Evolutionary conservation across 176 grass and related monocot genomes (phyloP).

Genomic region (Ensete glaucum): DNA sequence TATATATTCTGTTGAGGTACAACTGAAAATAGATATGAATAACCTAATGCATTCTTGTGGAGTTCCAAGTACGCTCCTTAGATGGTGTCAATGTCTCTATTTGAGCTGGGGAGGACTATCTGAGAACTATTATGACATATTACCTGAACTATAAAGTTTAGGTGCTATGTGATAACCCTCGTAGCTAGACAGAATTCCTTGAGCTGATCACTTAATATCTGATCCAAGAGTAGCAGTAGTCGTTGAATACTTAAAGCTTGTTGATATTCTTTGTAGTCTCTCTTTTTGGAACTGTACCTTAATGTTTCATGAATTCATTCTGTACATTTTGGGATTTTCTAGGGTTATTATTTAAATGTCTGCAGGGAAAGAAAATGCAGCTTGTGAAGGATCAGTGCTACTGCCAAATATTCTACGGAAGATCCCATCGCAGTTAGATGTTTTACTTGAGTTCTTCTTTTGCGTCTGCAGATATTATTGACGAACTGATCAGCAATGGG

Average conservation of each 20-base stretch:
- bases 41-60: not conserved
- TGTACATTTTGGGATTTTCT: too few relatives aligned
- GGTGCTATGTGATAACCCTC: not conserved
- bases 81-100: not conserved
- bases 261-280: too few relatives aligned
- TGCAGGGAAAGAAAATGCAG: not conserved
- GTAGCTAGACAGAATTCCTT: not conserved
- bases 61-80: not conserved
- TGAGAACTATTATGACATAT: not conserved
- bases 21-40: not conserved
- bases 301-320: too few relatives aligned
- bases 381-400: not conserved
- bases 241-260: not conserved
- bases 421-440: not conserved
- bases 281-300: too few relatives aligned
- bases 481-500: conserved; percentile 70
- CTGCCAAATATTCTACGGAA: not conserved
- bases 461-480: conserved; percentile 61
- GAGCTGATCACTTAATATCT: not conserved
- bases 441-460: not conserved
- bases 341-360: too few relatives aligned
- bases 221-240: not conserved
- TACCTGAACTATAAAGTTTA: not conserved
- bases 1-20: not conserved
- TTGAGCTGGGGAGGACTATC: not conserved